Evolutionary conservation across 805 yeast genomes (phyloP), one percentile per base, ranked within the genome.

Genomic region (Zygosaccharomyces lentus): DNA sequence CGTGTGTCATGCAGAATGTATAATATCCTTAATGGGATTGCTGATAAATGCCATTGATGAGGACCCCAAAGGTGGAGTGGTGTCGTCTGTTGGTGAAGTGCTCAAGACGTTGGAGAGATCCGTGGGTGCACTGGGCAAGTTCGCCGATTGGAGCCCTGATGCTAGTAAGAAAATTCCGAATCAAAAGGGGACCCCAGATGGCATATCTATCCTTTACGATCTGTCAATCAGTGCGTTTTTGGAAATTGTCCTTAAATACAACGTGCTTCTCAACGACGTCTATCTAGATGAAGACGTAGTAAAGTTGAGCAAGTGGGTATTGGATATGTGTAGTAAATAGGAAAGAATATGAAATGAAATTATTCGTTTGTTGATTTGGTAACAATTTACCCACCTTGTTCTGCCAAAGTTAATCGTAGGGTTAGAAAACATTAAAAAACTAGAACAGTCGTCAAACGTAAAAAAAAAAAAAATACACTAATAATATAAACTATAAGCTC

Each of bases 251-350:
- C 67, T 84, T 30, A 75, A 76, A 54, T 84, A 81, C 62, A 82
- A 82, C 58, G 75, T 71, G 34, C 72, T 79, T 37, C 65, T 85
- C 49, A 82, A 82, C 58, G 89, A 83, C 55, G 74, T 84, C 52
- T 72, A 78, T 21, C 67, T 85, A 36, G 73, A 78, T 42, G 77
- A 83, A 3, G 78, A 79, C 38, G 85, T 84, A 4, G 78, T 78
- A 56, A 78, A 77, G 51, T 69, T 84, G 51, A 87, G 87, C 13
- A 81, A 82, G 57, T 80, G 87, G 82, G 84, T 84, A 23, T 73
- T 82, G 46, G 89, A 83, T 53, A 74, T 60, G 52, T 59, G 64
- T 41, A 53, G 55, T 36, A 50, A 53, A 31, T 43, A 45, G 40
- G 23, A 10, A 13, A 26, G 16, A 16, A 27, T 12, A 26, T 27